These are phyloP conservation scores for Daldinia childiae DNA, from an alignment of 495 filamentous ascomycete species.

Conservation along the genomic window DNA sequence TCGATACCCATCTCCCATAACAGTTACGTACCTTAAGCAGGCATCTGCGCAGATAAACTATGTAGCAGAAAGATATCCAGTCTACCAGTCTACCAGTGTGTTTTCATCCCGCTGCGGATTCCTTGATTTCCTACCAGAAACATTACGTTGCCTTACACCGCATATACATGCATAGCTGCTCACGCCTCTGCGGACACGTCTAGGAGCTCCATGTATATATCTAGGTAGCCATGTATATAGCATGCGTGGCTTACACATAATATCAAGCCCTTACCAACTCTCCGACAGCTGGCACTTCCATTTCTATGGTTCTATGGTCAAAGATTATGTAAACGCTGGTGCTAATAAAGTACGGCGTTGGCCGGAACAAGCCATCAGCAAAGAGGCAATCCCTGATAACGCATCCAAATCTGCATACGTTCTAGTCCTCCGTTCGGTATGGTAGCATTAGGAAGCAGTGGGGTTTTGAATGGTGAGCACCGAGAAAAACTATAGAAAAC, in stretches of 20 bases:
- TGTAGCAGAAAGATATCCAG: background rate
- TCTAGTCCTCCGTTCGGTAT: constrained; percentile 45
- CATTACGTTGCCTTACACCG: constrained; percentile 36
- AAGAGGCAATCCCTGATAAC: constrained; percentile 37
- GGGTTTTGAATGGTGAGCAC: constrained; percentile 40
- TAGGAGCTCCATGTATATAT: constrained; percentile 4
- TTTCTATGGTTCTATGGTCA: constrained; percentile 2
- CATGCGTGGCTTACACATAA: background rate
- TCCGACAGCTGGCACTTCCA: constrained; percentile 7
- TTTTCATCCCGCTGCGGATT: constrained; percentile 7
- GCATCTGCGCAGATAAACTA: background rate
- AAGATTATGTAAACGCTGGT: constrained; percentile 37
- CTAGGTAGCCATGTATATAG: constrained; percentile 5
- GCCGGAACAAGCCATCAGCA: constrained; percentile 34
- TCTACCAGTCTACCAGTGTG: background rate
- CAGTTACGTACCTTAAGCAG: background rate
- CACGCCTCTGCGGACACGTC: constrained; percentile 35
- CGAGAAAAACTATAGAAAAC: constrained; percentile 35
- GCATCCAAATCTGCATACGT: constrained; percentile 31
- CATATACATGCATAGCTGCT: constrained; percentile 40
- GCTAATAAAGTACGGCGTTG: constrained; percentile 38
- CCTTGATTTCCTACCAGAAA: constrained; percentile 17
- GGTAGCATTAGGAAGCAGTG: constrained; percentile 46
- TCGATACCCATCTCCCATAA: background rate
- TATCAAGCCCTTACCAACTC: constrained; percentile 29